Percentiles rank a stretch among this genome's conserved stretches.
phyloP scores from a whole-genome alignment of 345 rosid genomes.

The Erodium maritimum region DNA sequence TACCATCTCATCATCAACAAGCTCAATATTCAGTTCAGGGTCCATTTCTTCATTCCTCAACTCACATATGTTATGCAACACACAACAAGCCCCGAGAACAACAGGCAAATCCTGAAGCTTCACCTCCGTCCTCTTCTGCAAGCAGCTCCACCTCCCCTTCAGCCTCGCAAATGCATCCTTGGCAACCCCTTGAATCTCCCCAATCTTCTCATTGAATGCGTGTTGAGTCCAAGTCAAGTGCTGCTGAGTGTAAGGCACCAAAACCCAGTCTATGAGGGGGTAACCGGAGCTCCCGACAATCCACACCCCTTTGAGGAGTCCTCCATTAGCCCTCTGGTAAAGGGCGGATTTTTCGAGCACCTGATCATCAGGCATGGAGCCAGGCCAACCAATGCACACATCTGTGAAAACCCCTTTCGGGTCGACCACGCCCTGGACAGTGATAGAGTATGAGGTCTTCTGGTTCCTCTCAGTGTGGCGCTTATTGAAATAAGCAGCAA shows the following conservation, averaged over 20 bases:
- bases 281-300: slow-evolving; percentile 57
- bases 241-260: slow-evolving; percentile 69
- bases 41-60: slow-evolving; percentile 41
- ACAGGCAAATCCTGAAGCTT: slow-evolving; percentile 70
- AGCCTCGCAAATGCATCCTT: slow-evolving; percentile 58
- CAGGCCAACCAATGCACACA: slow-evolving; percentile 88
- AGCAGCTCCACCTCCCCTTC: slow-evolving; percentile 69
- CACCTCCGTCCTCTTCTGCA: slow-evolving; percentile 71
- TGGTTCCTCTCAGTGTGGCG: slow-evolving; percentile 70
- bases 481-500: slow-evolving; percentile 66
- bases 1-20: slow-evolving; percentile 58
- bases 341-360: slow-evolving; percentile 68
- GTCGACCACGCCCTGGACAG: slow-evolving; percentile 63
- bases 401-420: slow-evolving; percentile 63
- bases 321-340: slow-evolving; percentile 57
- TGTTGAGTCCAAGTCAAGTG: slow-evolving; percentile 78
- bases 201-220: slow-evolving; percentile 68
- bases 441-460: slow-evolving; percentile 61
- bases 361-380: slow-evolving; percentile 73
- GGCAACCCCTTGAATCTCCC: slow-evolving; percentile 43
- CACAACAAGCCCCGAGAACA: slow-evolving; percentile 73
- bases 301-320: slow-evolving; percentile 52
- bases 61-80: slow-evolving; percentile 69
- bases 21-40: slow-evolving; percentile 28
- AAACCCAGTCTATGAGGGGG: slow-evolving; percentile 67